phyloP scores from a whole-genome alignment of 2,329 filamentous ascomycete genomes.

The Pestalotiopsis sp. region DNA sequence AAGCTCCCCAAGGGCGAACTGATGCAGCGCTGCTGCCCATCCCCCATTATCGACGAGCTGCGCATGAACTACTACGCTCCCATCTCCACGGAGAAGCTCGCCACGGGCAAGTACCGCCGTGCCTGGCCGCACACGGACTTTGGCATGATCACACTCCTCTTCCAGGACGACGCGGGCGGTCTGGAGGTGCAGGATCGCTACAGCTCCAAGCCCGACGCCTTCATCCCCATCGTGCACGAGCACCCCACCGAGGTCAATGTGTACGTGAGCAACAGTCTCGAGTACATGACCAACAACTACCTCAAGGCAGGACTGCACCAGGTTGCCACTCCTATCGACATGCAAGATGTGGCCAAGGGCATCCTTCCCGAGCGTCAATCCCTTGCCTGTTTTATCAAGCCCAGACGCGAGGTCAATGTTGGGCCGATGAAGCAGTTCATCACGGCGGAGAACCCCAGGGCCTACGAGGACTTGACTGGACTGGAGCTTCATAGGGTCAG shows the following conservation, averaged over 20 bases:
- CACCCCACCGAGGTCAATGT: constrained; percentile 9
- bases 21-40: neutral
- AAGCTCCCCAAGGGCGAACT: neutral
- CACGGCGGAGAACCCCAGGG: neutral
- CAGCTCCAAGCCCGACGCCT: constrained; percentile 5
- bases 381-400: constrained; percentile 11
- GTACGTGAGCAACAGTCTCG: constrained; percentile 12
- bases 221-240: constrained; percentile 6
- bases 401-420: constrained; percentile 7
- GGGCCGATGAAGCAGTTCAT: constrained; percentile 8
- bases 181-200: constrained; percentile 13
- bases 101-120: constrained; percentile 3
- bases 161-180: constrained; percentile 12
- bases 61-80: constrained; percentile 12
- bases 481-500: neutral
- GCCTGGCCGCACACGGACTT: constrained; percentile 15
- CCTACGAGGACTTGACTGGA: constrained; percentile 2
- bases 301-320: constrained; percentile 12
- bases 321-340: neutral
- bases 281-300: constrained; percentile 12
- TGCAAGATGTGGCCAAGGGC: neutral
- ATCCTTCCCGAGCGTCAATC: constrained; percentile 9
- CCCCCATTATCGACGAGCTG: neutral
- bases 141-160: constrained; percentile 13
- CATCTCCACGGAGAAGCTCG: constrained; percentile 4